Conservation (phyloP, 2,329 filamentous ascomycete species). For the Aspergillus jensenii region DNA sequence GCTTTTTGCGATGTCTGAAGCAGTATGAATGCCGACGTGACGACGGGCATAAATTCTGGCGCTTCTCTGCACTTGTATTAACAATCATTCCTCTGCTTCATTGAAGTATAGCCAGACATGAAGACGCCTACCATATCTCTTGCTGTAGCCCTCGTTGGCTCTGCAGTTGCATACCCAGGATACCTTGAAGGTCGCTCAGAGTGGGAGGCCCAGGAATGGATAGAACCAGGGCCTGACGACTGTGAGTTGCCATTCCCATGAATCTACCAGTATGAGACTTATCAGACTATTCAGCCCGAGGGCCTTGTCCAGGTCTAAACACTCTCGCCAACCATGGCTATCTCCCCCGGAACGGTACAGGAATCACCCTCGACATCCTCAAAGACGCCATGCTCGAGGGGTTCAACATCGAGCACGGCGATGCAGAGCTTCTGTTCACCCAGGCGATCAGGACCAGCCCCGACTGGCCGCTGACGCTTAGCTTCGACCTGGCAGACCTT, state of each 20-base stretch:
- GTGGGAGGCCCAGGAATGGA: conserved; percentile 10
- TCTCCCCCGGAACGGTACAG: conserved; percentile 14
- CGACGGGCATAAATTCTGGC: background rate
- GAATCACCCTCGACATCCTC: conserved; percentile 9
- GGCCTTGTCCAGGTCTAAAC: conserved; percentile 14
- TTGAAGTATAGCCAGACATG: background rate
- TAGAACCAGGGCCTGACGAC: conserved; percentile 7
- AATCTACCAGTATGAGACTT: too few relatives aligned
- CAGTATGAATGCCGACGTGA: background rate
- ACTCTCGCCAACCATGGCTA: conserved; percentile 17
- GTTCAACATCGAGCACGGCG: conserved; percentile 12
- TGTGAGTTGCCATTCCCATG: background rate
- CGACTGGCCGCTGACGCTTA: background rate
- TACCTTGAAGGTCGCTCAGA: conserved; percentile 4
- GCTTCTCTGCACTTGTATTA: background rate
- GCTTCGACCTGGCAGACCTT: conserved; percentile 9
- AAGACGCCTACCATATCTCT: conserved; percentile 1
- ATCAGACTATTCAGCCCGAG: conserved; percentile 2
- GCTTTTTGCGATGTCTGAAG: too few relatives aligned
- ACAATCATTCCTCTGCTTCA: background rate
- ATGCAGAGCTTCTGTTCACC: conserved; percentile 8
- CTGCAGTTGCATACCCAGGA: conserved; percentile 1
- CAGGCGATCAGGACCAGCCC: conserved; percentile 12
- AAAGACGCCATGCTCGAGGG: conserved; percentile 13
- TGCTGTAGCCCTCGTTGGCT: background rate